Percentiles rank a stretch among this genome's conserved stretches.
phyloP scores from a whole-genome alignment of 2,329 filamentous ascomycete species.

The Plectosphaerella cucumerina region DNA sequence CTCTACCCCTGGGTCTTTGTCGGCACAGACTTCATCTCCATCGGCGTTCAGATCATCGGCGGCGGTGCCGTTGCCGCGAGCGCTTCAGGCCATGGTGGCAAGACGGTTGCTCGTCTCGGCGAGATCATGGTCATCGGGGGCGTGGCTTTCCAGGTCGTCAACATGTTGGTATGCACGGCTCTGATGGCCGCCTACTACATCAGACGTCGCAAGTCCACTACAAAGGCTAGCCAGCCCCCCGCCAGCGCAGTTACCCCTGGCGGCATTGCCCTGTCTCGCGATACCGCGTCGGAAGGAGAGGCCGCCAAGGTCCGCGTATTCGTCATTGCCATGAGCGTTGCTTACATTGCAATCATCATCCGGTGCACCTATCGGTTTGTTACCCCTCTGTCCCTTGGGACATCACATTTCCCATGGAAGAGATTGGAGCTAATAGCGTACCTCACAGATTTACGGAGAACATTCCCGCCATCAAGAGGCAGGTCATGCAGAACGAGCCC shows the following conservation, averaged over 20 bases:
- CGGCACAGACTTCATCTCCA: conserved; percentile 39
- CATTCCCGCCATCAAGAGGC: not conserved
- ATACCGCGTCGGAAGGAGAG: not conserved
- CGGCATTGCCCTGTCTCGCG: not conserved
- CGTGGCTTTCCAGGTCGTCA: conserved; percentile 20
- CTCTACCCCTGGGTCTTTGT: conserved; percentile 48
- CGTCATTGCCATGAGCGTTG: conserved; percentile 4
- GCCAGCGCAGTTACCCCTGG: not conserved
- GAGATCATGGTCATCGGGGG: conserved; percentile 17
- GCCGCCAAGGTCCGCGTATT: conserved; percentile 5
- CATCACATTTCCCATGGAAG: not conserved
- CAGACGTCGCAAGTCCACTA: not conserved
- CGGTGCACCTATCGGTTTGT: conserved; percentile 13
- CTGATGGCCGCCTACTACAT: conserved; percentile 10
- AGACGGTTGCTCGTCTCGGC: conserved; percentile 8
- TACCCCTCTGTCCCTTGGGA: no score
- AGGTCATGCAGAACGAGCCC: not conserved
- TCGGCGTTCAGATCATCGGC: conserved; percentile 18
- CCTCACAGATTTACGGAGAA: not conserved
- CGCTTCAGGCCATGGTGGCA: not conserved
- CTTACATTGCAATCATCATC: conserved; percentile 8
- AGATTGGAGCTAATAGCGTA: not conserved
- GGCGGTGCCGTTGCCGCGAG: conserved; percentile 9
- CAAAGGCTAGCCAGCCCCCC: not conserved
- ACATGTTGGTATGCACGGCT: conserved; percentile 17